These are phyloP conservation scores for Wickerhamomyces sydowiorum DNA, from an alignment of 805 yeast species.

Conservation along the genomic window DNA sequence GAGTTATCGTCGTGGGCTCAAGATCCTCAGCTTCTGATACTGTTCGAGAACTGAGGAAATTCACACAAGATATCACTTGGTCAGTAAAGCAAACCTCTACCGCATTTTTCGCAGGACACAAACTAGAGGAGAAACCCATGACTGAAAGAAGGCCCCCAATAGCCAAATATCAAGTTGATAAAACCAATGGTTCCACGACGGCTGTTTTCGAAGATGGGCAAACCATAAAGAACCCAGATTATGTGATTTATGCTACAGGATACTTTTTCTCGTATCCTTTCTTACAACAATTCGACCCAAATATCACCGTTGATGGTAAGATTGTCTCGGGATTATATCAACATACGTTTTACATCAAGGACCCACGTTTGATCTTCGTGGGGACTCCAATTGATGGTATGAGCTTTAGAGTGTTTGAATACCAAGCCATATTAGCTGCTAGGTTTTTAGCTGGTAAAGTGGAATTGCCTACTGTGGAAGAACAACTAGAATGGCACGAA, in stretches of 20 bases:
- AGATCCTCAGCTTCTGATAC: conserved; percentile 61
- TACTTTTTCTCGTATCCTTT: conserved; percentile 54
- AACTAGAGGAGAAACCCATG: not conserved
- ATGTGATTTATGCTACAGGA: conserved; percentile 60
- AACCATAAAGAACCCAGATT: conserved; percentile 36
- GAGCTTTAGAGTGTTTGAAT: conserved; percentile 29
- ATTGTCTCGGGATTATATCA: conserved; percentile 21
- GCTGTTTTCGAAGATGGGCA: conserved; percentile 39
- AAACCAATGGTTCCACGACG: conserved; percentile 17
- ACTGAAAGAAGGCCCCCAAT: conserved; percentile 27
- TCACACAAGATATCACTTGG: not conserved
- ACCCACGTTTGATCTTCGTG: conserved; percentile 25
- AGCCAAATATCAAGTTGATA: conserved; percentile 24
- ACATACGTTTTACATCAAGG: conserved; percentile 24
- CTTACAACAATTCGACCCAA: conserved; percentile 22
- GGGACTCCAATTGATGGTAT: conserved; percentile 28
- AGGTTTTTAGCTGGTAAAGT: conserved; percentile 26
- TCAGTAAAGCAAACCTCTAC: conserved; percentile 32
- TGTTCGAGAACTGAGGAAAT: conserved; percentile 22
- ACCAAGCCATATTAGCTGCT: conserved; percentile 28
- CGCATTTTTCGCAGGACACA: conserved; percentile 6
- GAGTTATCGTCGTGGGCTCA: conserved; percentile 54
- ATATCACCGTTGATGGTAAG: conserved; percentile 16
- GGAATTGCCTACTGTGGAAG: conserved; percentile 22
- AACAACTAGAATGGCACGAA: conserved; percentile 25